Conservation (phyloP, 2,329 filamentous ascomycete species). For the Clonostachys solani region DNA sequence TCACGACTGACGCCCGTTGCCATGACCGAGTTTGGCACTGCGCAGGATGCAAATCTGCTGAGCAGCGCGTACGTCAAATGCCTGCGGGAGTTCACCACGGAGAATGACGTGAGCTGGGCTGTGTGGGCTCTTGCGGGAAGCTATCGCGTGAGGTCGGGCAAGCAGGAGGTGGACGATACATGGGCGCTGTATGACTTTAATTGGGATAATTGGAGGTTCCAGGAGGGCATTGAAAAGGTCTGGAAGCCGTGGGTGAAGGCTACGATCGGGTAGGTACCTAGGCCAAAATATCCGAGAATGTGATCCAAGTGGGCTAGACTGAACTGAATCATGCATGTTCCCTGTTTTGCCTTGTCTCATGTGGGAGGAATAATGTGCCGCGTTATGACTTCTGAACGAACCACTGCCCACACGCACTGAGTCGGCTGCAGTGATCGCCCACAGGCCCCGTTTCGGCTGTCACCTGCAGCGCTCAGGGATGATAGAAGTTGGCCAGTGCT, state of each 20-base stretch:
- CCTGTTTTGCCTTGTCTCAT: no score
- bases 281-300: no score
- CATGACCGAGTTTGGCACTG: constrained; percentile 41
- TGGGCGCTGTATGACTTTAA: constrained; percentile 43
- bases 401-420: no score
- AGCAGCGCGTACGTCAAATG: constrained; percentile 40
- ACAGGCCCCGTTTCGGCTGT: no score
- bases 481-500: no score
- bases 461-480: no score
- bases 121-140: constrained; percentile 44
- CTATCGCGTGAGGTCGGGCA: constrained; percentile 37
- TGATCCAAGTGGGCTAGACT: no score
- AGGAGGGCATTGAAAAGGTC: constrained; percentile 36
- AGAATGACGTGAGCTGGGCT: constrained; percentile 41
- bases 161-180: constrained; percentile 37
- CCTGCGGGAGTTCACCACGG: constrained; percentile 35
- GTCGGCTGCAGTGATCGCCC: no score
- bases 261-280: constrained; percentile 21
- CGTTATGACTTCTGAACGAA: no score
- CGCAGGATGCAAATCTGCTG: constrained; percentile 15
- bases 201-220: constrained; percentile 40
- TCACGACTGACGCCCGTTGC: constrained; percentile 39
- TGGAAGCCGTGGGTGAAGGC: constrained; percentile 45
- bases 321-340: no score
- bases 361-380: no score